A percentile compares a stretch with the other conserved stretches of the same genome.
These are phyloP conservation scores for Amauroascus verrucosus DNA, from an alignment of 2,329 filamentous ascomycete genomes.

Conservation along the genomic window DNA sequence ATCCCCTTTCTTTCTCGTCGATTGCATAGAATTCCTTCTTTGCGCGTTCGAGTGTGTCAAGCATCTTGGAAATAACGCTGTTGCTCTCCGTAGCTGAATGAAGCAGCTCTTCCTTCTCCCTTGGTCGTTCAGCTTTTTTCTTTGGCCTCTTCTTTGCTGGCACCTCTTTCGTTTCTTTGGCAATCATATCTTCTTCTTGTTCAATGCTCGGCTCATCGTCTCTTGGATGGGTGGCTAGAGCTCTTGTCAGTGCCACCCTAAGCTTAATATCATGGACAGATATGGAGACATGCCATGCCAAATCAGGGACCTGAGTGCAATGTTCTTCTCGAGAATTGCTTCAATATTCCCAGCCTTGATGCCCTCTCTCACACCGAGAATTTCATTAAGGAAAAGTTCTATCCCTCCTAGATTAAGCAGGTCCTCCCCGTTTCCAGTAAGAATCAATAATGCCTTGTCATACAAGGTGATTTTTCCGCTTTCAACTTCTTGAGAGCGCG, in stretches of 20 bases:
- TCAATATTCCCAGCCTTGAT: conserved; percentile 16
- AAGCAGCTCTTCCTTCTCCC: neutral
- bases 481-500: conserved; percentile 28
- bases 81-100: neutral
- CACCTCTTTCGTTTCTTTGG: neutral
- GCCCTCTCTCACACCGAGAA: conserved; percentile 26
- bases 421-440: conserved; percentile 27
- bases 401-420: conserved; percentile 26
- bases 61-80: conserved; percentile 8
- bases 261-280: too few relatives aligned
- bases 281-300: conserved; percentile 19
- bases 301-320: conserved; percentile 22
- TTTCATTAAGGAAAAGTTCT: conserved; percentile 32
- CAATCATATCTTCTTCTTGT: neutral
- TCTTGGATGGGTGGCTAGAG: neutral
- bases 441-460: conserved; percentile 30
- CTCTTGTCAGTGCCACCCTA: neutral
- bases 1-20: conserved; percentile 19
- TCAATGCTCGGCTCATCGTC: neutral
- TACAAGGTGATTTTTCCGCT: conserved; percentile 33
- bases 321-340: conserved; percentile 22
- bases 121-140: neutral
- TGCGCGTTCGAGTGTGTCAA: conserved; percentile 27
- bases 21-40: conserved; percentile 30
- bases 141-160: neutral